phyloP scores from a whole-genome alignment of 805 yeast genomes.

The Ogataea zsoltii region DNA sequence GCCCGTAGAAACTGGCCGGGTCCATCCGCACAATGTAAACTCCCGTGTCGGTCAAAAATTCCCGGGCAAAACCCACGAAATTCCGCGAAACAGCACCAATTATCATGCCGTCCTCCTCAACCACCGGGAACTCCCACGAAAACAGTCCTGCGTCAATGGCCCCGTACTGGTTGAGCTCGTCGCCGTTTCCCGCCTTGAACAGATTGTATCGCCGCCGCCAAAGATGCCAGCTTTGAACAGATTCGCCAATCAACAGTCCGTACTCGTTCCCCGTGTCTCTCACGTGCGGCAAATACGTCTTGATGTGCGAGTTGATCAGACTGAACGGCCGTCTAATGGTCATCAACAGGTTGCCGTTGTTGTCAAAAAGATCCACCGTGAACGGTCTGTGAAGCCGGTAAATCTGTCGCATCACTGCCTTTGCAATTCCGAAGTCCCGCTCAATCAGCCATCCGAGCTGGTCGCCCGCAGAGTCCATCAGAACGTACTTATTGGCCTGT shows the following conservation, averaged over 20 bases:
- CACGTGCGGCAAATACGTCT: constrained; percentile 61
- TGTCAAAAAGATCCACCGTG: constrained; percentile 68
- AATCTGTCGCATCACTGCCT: constrained; percentile 78
- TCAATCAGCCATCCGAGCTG: constrained; percentile 82
- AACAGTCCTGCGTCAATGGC: constrained; percentile 83
- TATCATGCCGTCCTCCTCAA: constrained; percentile 55
- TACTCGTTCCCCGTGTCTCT: constrained; percentile 40
- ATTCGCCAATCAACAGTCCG: constrained; percentile 70
- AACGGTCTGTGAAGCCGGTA: constrained; percentile 87
- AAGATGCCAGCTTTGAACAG: constrained; percentile 90
- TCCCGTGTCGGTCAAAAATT: constrained; percentile 92
- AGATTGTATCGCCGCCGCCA: constrained; percentile 90
- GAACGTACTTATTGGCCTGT: constrained; percentile 78
- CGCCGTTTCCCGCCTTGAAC: constrained; percentile 47
- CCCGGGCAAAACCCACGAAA: constrained; percentile 95
- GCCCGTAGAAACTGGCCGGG: constrained; percentile 61
- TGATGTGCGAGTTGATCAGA: constrained; percentile 85
- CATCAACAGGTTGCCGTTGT: constrained; percentile 56
- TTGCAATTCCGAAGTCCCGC: constrained; percentile 67
- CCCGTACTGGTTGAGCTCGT: constrained; percentile 76
- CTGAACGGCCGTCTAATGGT: constrained; percentile 83
- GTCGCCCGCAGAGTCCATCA: constrained; percentile 73
- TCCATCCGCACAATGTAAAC: constrained; percentile 87
- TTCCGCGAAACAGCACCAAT: constrained; percentile 84
- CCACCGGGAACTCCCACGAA: constrained; percentile 82